These are phyloP conservation scores for Polyplosphaeria fusca DNA, from an alignment of 495 filamentous ascomycete genomes.

Conservation along the genomic window DNA sequence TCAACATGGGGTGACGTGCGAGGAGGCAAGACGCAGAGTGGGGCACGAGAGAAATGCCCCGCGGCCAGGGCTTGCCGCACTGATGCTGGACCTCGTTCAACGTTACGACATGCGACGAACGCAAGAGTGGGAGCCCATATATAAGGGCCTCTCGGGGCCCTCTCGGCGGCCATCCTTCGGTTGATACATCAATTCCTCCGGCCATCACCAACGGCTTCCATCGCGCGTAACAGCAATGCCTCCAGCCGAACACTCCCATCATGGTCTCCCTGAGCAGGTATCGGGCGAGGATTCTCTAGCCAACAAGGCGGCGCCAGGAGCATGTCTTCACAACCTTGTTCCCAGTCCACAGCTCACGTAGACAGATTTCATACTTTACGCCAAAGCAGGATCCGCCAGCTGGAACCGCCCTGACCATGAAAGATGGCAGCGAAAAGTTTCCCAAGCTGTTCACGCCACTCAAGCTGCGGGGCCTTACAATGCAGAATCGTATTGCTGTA, in stretches of 20 bases:
- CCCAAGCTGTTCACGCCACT: slow-evolving; percentile 40
- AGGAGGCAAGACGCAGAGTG: too few relatives aligned
- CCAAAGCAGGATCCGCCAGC: slow-evolving; percentile 31
- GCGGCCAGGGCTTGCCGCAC: background rate
- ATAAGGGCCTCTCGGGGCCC: too few relatives aligned
- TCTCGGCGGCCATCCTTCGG: too few relatives aligned
- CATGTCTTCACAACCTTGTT: background rate
- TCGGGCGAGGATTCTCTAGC: slow-evolving; percentile 11
- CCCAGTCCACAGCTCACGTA: background rate
- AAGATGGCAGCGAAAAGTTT: slow-evolving; percentile 31
- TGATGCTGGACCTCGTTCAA: too few relatives aligned
- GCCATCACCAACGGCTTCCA: too few relatives aligned
- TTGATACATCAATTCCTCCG: too few relatives aligned
- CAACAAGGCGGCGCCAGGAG: slow-evolving; percentile 29
- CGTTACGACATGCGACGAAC: background rate
- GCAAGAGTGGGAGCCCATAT: background rate
- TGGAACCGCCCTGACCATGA: slow-evolving; percentile 27
- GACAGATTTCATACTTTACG: slow-evolving; percentile 34
- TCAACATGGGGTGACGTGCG: background rate
- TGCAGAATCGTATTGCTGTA: slow-evolving; percentile 70
- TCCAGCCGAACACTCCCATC: slow-evolving; percentile 25
- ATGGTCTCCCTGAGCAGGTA: slow-evolving; percentile 8
- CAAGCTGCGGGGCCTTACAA: slow-evolving; percentile 59
- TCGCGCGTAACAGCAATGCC: too few relatives aligned
- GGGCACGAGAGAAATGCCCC: background rate